Base-by-base conservation (phyloP, 495 filamentous ascomycete genomes). In the Saxophila tyrrhenica region DNA sequence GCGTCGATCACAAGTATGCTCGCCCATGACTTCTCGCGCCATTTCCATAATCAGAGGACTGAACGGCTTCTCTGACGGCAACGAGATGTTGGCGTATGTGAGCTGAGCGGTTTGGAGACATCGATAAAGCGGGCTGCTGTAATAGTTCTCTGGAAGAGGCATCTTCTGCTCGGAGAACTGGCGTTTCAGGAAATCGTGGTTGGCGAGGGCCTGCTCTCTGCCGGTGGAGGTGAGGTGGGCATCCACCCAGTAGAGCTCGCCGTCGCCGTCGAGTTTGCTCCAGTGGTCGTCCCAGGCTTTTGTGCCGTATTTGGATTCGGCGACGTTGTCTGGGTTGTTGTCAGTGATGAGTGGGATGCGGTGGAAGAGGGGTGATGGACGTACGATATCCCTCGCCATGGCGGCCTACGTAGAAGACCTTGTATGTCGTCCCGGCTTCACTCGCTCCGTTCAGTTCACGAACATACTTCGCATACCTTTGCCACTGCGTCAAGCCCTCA, bases 331-430 rank as follows among this genome's bases (percentile, higher is more conserved):
- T 50, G 24, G 25, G 3, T 10, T 2, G 2, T 17, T 9, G 19
- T 50, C 25, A 50, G 48, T 35, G 5, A 3, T 22, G 45, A 22
- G 23, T 21, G 24, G 13, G 15, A 8, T 25, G 3, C 8, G 10
- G 8, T 22, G 20, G 29, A 35, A 13, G 23, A 25, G 8, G n/a
- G 21, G 23, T 7, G 25, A 50, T 16, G 25, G 24, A 50, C 48
- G 2, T 43, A 66, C 48, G 69, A 41, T 56, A 63, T 1, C 69
- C 69, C 51, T 71, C 65, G 7, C 67, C 69, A 57, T 71, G 69
- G 1, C 69, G 48, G 19, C 61, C 69, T 3, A 67, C 24, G 48
- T 67, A 66, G 41, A 71, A 23, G 5, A 71, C 58, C 44, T 69
- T 70, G 43, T 61, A 65, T 0, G 45, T 39, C 0, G 57, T 54